Evolutionary conservation across 2,329 filamentous ascomycete genomes (phyloP).

Genomic region (Tolypocladium ophioglossoides): DNA sequence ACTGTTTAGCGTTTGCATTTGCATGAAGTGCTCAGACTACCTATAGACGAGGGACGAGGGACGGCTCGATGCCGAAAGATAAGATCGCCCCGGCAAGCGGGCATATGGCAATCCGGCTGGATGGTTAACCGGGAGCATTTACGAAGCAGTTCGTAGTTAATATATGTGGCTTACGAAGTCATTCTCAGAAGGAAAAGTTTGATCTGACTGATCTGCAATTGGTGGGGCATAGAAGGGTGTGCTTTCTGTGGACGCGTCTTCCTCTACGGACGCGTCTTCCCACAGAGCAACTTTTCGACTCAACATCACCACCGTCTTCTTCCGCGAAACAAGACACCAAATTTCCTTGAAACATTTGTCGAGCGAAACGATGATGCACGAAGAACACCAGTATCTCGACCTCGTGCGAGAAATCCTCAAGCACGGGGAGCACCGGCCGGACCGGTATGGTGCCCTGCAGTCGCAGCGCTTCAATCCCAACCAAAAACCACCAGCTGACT

Average conservation of each 20-base stretch:
- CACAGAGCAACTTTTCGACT: background rate
- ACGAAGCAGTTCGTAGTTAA: no score
- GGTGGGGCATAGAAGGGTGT: no score
- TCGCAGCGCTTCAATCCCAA: background rate
- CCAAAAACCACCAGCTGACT: background rate
- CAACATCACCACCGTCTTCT: background rate
- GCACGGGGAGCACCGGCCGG: constrained; percentile 77
- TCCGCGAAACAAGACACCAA: background rate
- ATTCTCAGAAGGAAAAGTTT: background rate
- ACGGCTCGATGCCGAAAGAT: no score
- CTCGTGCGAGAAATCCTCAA: constrained; percentile 77
- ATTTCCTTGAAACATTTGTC: background rate
- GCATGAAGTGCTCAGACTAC: background rate
- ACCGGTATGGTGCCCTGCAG: constrained; percentile 46
- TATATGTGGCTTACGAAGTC: no score
- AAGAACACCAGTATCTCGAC: constrained; percentile 90
- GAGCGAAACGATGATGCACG: constrained; percentile 38
- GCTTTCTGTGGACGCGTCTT: no score
- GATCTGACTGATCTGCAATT: background rate
- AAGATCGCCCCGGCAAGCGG: no score
- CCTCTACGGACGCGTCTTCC: background rate
- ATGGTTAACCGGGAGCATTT: no score
- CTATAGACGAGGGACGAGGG: background rate
- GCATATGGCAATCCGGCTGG: no score
- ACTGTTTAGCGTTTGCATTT: background rate